phyloP scores from a whole-genome alignment of 306 rosid species.

The Gillenia trifoliata region DNA sequence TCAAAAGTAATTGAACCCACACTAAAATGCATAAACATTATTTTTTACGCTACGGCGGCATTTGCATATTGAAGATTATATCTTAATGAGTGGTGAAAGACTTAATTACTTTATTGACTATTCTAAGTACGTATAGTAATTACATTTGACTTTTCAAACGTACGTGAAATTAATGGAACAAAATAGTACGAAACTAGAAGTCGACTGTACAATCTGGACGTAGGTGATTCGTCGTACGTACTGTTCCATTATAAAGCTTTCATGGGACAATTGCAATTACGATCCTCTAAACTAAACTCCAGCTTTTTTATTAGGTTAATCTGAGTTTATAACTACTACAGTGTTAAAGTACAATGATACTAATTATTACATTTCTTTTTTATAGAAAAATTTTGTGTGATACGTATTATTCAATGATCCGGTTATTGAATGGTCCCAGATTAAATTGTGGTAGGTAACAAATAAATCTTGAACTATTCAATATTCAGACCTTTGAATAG shows the following conservation, averaged over 20 bases:
- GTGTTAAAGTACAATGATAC: slow-evolving; percentile 19
- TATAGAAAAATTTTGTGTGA: no score
- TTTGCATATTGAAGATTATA: background rate
- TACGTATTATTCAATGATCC: no score
- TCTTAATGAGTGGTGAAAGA: background rate
- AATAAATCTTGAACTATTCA: no score
- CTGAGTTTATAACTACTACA: slow-evolving; percentile 20
- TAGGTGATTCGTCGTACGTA: background rate
- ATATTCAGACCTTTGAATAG: no score
- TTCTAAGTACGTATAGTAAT: slow-evolving; percentile 8
- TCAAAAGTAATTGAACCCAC: no score
- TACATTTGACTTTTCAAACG: slow-evolving; percentile 47
- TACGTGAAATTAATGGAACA: background rate
- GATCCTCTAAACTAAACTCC: background rate
- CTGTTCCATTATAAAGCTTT: background rate
- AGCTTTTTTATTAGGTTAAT: background rate
- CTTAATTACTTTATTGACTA: background rate
- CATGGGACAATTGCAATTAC: background rate
- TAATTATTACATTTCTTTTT: slow-evolving; percentile 13
- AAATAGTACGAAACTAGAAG: no score
- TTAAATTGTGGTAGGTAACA: no score
- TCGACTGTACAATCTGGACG: background rate
- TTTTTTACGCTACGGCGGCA: no score
- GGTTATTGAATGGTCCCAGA: no score
- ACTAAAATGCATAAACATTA: no score